Evolutionary conservation across 2,329 filamentous ascomycete genomes (phyloP).

Genomic region (Phyllosticta ampelicida): DNA sequence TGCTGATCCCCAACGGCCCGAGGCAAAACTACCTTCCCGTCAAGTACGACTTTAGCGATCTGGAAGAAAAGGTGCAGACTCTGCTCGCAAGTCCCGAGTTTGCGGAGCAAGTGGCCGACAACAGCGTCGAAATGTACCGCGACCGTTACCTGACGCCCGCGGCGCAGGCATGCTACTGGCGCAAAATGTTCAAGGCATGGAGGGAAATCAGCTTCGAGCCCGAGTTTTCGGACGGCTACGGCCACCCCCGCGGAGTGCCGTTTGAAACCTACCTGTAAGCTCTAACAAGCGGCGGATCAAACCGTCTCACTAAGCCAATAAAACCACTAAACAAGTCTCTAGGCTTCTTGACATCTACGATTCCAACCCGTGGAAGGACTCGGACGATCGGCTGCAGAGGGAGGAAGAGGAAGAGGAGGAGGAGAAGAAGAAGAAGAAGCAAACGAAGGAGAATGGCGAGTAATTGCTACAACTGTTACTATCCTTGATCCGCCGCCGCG

Average conservation of each 20-base stretch:
- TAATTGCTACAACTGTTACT: background rate
- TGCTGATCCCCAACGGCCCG: conserved; percentile 34
- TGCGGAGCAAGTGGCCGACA: conserved; percentile 41
- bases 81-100: conserved; percentile 33
- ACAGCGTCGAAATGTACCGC: conserved; percentile 38
- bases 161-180: conserved; percentile 47
- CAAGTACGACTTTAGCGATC: conserved; percentile 32
- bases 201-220: conserved; percentile 23
- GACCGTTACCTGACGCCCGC: conserved; percentile 45
- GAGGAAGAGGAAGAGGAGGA: background rate
- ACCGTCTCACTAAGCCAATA: background rate
- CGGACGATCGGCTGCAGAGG: background rate
- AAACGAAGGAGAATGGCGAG: background rate
- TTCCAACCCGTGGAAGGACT: conserved; percentile 6
- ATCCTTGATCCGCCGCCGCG: background rate
- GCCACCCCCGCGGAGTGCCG: conserved; percentile 7
- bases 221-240: conserved; percentile 10
- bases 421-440: background rate
- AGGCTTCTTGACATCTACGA: conserved; percentile 9
- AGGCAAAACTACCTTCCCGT: conserved; percentile 42
- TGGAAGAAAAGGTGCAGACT: conserved; percentile 28
- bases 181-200: conserved; percentile 33
- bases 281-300: background rate
- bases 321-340: background rate
- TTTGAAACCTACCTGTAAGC: conserved; percentile 9